Percentiles rank a stretch among this genome's conserved stretches.
phyloP scores from a whole-genome alignment of 192 early-diverging fungal genomes.

The Phlyctochytrium arcticum region DNA sequence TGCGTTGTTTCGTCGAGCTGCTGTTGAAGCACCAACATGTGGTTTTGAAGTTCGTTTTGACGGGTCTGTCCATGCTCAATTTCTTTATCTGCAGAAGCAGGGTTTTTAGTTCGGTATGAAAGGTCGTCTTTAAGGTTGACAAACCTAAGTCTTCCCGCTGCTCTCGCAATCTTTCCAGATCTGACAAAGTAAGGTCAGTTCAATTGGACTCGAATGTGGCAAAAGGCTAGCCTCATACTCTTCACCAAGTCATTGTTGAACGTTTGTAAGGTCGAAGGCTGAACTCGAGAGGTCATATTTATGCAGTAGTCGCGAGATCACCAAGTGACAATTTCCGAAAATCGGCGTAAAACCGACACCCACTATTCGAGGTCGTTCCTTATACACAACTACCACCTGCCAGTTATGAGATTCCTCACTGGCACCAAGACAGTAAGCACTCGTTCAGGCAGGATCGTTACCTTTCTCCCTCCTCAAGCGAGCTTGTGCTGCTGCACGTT shows the following conservation, averaged over 20 bases:
- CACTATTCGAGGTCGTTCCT: too few relatives aligned
- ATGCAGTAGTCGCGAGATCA: too few relatives aligned
- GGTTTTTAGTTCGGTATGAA: too few relatives aligned
- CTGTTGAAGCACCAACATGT: background rate
- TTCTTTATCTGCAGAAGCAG: constrained; percentile 3
- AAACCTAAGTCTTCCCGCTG: constrained; percentile 9
- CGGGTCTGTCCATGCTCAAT: constrained; percentile 4
- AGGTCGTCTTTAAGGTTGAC: too few relatives aligned
- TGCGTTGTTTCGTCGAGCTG: constrained; percentile 3
- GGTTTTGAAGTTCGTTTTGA: background rate
- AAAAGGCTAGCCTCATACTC: background rate
- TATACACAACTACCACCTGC: too few relatives aligned
- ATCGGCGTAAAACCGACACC: too few relatives aligned
- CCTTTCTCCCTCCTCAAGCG: too few relatives aligned
- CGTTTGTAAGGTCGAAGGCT: constrained; percentile 21
- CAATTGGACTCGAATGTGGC: background rate
- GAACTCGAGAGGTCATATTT: constrained; percentile 9
- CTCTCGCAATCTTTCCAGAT: constrained; percentile 3
- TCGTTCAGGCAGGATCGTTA: too few relatives aligned
- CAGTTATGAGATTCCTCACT: too few relatives aligned
- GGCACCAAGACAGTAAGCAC: too few relatives aligned
- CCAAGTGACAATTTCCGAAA: too few relatives aligned
- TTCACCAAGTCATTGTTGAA: constrained; percentile 29
- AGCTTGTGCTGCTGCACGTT: too few relatives aligned
- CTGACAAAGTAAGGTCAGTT: background rate